A percentile compares a stretch with the other conserved stretches of the same genome.
phyloP scores from a whole-genome alignment of 768 basidiomycete species.

The Mycena vitilis region DNA sequence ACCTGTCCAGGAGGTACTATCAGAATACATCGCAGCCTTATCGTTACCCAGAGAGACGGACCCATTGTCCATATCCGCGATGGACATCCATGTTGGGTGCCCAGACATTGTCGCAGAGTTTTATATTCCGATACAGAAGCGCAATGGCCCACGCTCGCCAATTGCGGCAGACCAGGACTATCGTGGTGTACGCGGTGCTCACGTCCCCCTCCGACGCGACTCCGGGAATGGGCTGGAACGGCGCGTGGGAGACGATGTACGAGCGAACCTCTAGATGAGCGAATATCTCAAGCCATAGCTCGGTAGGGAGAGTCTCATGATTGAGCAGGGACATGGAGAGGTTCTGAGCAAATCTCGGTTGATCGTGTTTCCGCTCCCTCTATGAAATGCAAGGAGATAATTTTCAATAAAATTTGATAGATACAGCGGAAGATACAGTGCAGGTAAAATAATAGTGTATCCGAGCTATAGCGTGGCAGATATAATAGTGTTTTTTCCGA shows the following conservation, averaged over 20 bases:
- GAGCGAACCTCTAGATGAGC: conserved; percentile 41
- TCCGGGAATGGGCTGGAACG: conserved; percentile 55
- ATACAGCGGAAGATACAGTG: no score
- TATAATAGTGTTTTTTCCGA: no score
- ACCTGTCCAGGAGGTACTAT: conserved; percentile 51
- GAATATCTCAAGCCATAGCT: conserved; percentile 67
- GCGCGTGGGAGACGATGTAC: conserved; percentile 50
- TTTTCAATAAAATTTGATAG: no score
- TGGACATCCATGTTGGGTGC: conserved; percentile 43
- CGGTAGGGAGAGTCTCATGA: conserved; percentile 55
- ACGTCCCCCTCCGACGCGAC: conserved; percentile 45
- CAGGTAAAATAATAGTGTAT: no score
- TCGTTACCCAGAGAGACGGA: conserved; percentile 35
- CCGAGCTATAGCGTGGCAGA: no score
- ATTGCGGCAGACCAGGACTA: conserved; percentile 67
- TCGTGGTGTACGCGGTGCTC: conserved; percentile 44
- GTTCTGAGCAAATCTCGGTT: background rate
- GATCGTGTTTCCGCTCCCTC: no score
- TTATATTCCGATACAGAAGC: conserved; percentile 67
- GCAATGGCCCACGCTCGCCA: conserved; percentile 63
- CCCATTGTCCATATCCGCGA: conserved; percentile 45
- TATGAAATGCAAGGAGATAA: no score
- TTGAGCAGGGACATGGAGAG: conserved; percentile 22
- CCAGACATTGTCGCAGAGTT: conserved; percentile 46
- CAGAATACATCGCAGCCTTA: conserved; percentile 6